Percentiles rank a stretch among this genome's conserved stretches.
These are phyloP conservation scores for Lonicera japonica DNA, from an alignment of 129 eudicot species.

Conservation along the genomic window DNA sequence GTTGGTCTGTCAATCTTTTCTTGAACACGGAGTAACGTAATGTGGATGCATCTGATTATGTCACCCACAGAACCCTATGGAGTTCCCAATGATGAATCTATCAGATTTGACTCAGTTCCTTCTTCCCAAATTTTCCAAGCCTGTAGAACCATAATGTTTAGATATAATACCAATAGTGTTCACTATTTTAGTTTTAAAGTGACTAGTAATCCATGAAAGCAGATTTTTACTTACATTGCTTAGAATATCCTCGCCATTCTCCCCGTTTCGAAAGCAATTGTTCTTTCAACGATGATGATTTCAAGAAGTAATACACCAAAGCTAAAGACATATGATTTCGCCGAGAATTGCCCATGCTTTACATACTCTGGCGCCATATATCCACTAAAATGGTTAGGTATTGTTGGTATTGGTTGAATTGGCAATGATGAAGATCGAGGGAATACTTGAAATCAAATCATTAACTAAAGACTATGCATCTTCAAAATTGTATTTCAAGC, in stretches of 20 bases:
- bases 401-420: no score
- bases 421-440: no score
- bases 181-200: neutral
- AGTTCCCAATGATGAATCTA: constrained; percentile 16
- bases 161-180: neutral
- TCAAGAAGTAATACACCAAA: constrained; percentile 36
- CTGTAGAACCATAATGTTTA: constrained; percentile 4
- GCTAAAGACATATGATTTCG: constrained; percentile 37
- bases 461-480: no score
- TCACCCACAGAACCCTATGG: constrained; percentile 4
- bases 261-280: neutral
- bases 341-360: constrained; percentile 31
- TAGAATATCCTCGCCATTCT: constrained; percentile 13
- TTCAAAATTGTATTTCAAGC: no score
- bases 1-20: constrained; percentile 27
- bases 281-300: constrained; percentile 30
- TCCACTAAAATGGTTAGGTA: constrained; percentile 14
- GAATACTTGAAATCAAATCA: no score
- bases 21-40: constrained; percentile 29
- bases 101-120: constrained; percentile 9
- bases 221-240: constrained; percentile 19
- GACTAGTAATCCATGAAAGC: neutral
- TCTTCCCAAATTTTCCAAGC: constrained; percentile 31
- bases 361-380: constrained; percentile 43
- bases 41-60: constrained; percentile 23